Evolutionary conservation across 306 rosid species (phyloP), one percentile per base, ranked within the genome.

Genomic region (Castanea mollissima): DNA sequence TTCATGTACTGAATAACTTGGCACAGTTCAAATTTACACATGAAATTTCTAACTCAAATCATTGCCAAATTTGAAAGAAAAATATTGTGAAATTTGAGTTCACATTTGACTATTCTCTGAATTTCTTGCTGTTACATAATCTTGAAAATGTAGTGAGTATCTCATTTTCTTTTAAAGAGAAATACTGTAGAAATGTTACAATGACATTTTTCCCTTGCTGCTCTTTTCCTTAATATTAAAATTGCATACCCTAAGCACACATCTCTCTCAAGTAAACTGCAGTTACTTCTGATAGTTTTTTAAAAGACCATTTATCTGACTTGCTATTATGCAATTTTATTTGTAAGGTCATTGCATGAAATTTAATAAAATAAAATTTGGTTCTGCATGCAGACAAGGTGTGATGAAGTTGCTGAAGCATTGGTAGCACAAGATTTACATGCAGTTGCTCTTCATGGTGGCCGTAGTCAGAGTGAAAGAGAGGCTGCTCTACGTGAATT

Each of bases 361-460:
- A 2, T 57, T 72, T 72, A 21, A 27, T 41, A 38, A 25, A 19
- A 38, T 76, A 49, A 54, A 71, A 59, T 71, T 85, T 77, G 41
- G 56, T 73, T 77, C 44, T 85, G 73, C 85, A 34, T 83, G 85
- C 55, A 92, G 97, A 91, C 94, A 74, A 87, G 92, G 78, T 92
- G 97, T 34, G 96, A 92, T 29, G 96, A 92, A 71, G 88, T 92
- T 71, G 89, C 91, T 74, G 96, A 92, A 83, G 96, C 96, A 27
- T 84, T 92, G 88, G 85, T 91, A 68, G 97, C 94, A 59, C 88
- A 92, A 89, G 97, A 93, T 41, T 85, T 92, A 81, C 90, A 90
- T 79, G 96, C 97, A 27, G 97, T 87, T 83, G 91, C 96, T 63
- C 92, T 92, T 82, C 97, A 92, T 81, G 96, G 97, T 78, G 97